Conservation (phyloP, 169 alveolate species). For the Plasmodium falciparum region DNA sequence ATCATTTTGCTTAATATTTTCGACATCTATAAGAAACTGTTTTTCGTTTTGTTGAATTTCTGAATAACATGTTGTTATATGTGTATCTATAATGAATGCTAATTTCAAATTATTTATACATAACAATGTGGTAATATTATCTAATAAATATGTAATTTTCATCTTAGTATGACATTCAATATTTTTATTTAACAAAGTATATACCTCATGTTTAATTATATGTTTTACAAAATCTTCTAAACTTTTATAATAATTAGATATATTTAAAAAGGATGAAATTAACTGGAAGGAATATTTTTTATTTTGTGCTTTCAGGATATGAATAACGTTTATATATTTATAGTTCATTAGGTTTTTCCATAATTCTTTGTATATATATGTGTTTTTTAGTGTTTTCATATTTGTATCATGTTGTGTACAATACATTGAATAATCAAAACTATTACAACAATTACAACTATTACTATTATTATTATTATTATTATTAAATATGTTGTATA, state of each 20-base stretch:
- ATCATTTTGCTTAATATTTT: neutral
- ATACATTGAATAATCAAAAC: too few relatives aligned
- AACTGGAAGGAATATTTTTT: conserved; percentile 13
- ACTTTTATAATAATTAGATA: conserved; percentile 35
- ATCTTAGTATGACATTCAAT: conserved; percentile 64
- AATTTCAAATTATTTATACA: conserved; percentile 28
- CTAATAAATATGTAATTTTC: conserved; percentile 51
- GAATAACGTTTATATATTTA: conserved; percentile 71
- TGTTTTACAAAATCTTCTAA: conserved; percentile 64
- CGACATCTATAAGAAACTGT: neutral
- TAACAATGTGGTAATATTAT: conserved; percentile 37
- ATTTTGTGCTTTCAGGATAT: conserved; percentile 29
- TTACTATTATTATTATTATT: too few relatives aligned
- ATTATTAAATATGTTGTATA: too few relatives aligned
- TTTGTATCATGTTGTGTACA: too few relatives aligned
- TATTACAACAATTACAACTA: too few relatives aligned
- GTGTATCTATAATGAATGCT: conserved; percentile 14
- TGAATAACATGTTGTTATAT: conserved; percentile 25
- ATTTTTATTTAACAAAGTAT: conserved; percentile 42
- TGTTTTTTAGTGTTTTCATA: neutral
- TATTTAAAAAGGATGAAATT: conserved; percentile 33
- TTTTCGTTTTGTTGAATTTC: conserved; percentile 21
- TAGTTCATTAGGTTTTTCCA: conserved; percentile 59
- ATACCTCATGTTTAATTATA: conserved; percentile 68
- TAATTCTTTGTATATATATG: conserved; percentile 49